These are phyloP conservation scores for Monilinia vaccinii-corymbosi DNA, from an alignment of 2,329 filamentous ascomycete species.

Conservation along the genomic window DNA sequence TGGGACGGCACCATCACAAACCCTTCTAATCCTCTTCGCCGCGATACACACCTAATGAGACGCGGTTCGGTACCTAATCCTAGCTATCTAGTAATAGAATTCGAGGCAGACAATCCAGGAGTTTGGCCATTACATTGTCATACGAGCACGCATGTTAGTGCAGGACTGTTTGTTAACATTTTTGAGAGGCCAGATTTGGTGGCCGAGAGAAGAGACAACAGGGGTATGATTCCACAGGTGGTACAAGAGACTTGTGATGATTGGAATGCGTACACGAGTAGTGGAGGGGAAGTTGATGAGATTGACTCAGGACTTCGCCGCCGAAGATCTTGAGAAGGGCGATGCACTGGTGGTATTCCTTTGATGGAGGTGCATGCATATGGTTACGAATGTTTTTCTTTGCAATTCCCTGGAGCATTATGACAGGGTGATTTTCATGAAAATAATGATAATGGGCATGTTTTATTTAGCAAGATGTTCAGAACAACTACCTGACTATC, in stretches of 20 bases:
- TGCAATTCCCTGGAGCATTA: not conserved
- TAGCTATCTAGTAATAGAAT: conserved; percentile 36
- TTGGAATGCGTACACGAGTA: conserved; percentile 41
- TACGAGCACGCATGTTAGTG: conserved; percentile 40
- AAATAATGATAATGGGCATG: not conserved
- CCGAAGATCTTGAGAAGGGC: not conserved
- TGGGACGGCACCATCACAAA: conserved; percentile 31
- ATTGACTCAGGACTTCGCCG: conserved; percentile 40
- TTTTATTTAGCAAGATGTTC: no score
- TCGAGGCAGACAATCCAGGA: conserved; percentile 41
- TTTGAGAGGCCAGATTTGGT: conserved; percentile 30
- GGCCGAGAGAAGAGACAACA: conserved; percentile 15
- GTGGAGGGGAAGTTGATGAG: conserved; percentile 37
- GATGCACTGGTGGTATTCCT: not conserved
- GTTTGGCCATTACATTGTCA: conserved; percentile 44
- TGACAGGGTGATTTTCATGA: not conserved
- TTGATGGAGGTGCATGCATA: not conserved
- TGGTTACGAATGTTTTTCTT: not conserved
- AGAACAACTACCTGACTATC: not conserved
- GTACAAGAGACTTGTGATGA: conserved; percentile 42
- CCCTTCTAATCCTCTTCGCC: conserved; percentile 40
- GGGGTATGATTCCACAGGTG: conserved; percentile 36
- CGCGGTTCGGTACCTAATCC: conserved; percentile 27
- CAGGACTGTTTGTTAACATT: conserved; percentile 32
- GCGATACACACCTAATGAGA: conserved; percentile 40